Base-by-base conservation (phyloP, 2,329 filamentous ascomycete species). In the Fusarium sp. region DNA sequence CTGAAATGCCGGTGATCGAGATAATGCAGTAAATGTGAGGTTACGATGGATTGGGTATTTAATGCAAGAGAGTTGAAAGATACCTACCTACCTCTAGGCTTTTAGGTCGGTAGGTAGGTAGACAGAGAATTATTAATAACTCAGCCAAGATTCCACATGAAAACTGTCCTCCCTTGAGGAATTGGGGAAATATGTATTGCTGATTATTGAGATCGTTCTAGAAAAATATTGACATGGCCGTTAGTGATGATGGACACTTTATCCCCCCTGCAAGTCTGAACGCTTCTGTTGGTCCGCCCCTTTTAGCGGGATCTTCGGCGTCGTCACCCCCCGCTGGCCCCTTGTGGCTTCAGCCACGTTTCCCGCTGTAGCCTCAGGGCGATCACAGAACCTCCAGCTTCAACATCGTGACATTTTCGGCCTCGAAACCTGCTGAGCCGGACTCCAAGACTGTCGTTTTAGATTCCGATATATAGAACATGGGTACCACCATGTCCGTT, bases 401-500 rank as follows among this genome's bases (percentile, higher is more conserved):
- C 64, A 61, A 30, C 59, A 50, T 67, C 50, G 67, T 58, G 67
- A 56, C 62, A 71, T 67, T 40, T 38, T 49, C 12, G 47, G 52
- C 53, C 33, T 60, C 35, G 30, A 52, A 42, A 53, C 37, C 40
- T 44, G 43, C 37, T 52, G 44, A 50, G 60, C 19, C 54, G 38
- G 40, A 56, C 49, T 56, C 38, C n/a, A 54, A 37, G n/a, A 61
- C 54, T 19, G 21, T 56, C 33, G 19, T 23, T 23, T 40, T 6
- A 44, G 16, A 9, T 13, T 15, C 23, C 18, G 16, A 47, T 23
- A 23, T 40, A 44, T 60, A 54, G 69, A 80, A 57, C 65, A 83
- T 83, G 81, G 80, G 78, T 62, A 74, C 78, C 60, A 79, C 79
- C 56, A 61, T 82, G 53, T 81, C 79, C 28, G 79, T 81, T 69